Evolutionary conservation across 257 asterid genomes (phyloP), one percentile per base, ranked within the genome.

Genomic region (Pogostemon cablin): DNA sequence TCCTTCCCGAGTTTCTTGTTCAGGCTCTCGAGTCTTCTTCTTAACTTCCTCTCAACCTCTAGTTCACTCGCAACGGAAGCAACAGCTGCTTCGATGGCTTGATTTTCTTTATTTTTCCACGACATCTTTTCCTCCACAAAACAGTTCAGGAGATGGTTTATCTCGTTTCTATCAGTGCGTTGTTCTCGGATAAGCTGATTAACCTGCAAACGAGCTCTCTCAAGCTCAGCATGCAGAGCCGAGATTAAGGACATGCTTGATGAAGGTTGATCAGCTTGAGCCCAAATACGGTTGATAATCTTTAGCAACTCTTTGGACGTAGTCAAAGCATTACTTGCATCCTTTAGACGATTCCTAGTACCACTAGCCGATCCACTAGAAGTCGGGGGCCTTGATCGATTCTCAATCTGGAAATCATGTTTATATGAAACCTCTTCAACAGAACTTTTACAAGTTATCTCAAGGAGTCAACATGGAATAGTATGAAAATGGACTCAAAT

Each of bases 161-260:
- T 62, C 73, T 90, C 95, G 12, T 72, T 80, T 57, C 81, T 90
- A 47, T 86, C 87, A 0, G 74, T 69, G 9, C 68, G 79, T 25
- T 76, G 88, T 66, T 90, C 98, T 66, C 85, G 96, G 73, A 90
- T 82, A 10, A 90, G 82, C 49, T 85, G 88, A 68, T 92, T 88
- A 37, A 88, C 96, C 77, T 85, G 95, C 59, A 79, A 76, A 7
- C 95, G 96, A 15, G 95, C 97, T 72, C 98, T 76, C 80, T 92
- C 98, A 3, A 92, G 95, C 91, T 92, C 98, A 1, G 95, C 80
- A 64, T 90, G 90, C 58, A 92, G 90, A 2, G 97, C 98, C 1
- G 97, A 88, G 82, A 92, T 84, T 17, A 92, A 83, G 7, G 97
- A 84, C 81, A 76, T 79, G 83, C 85, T 81, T 32, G 98, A 88